Evolutionary conservation across 768 basidiomycete species (phyloP), one percentile per base, ranked within the genome.

Genomic region (Tubosaeta sp.): DNA sequence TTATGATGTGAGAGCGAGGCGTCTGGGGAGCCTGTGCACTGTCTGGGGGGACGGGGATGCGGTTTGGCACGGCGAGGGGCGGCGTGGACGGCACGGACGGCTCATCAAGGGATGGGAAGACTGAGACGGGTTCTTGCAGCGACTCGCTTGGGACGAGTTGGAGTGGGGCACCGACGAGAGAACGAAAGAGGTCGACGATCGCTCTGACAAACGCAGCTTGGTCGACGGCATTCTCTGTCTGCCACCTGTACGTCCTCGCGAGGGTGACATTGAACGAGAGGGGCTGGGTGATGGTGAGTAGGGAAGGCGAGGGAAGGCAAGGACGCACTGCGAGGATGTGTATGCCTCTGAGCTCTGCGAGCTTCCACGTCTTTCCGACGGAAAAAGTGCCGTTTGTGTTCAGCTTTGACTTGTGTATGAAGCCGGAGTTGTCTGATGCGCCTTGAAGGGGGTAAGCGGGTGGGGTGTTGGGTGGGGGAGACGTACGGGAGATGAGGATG

Each of bases 381-480:
- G 93, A 96, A 70, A 95, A 98, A 0, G 91, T 81, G 30, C 90
- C 87, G 64, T 97, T 98, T 38, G 86, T 84, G 66, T 99, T 98
- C 57, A 91, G 73, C 72, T 98, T 98, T 2, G 94, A 93, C 71
- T 99, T 99, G 79, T 99, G 94, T 18, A 99, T 80, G 66, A 84
- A 82, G 1, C 85, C 85, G 42, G 74, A 70, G 22, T 83, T 82
- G 57, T 79, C 79, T 53, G 66, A 72, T 4, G 83, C 74, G 72
- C 84, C 87, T 88, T 42, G 40, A 40, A 44, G 11, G 3, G 27
- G 4, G 40, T 62, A 13, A 59, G 54, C 7, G 19, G 16, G 49
- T 10, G 7, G 7, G n/a, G n/a, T 12, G 6, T 34, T 40, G 22
- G 27, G 9, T 7, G 8, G 36, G 13, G 4, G 18, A 46, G n/a